Percentiles rank a stretch among this genome's conserved stretches.
These are phyloP conservation scores for Anisodus acutangulus DNA, from an alignment of 257 asterid species.

Conservation along the genomic window DNA sequence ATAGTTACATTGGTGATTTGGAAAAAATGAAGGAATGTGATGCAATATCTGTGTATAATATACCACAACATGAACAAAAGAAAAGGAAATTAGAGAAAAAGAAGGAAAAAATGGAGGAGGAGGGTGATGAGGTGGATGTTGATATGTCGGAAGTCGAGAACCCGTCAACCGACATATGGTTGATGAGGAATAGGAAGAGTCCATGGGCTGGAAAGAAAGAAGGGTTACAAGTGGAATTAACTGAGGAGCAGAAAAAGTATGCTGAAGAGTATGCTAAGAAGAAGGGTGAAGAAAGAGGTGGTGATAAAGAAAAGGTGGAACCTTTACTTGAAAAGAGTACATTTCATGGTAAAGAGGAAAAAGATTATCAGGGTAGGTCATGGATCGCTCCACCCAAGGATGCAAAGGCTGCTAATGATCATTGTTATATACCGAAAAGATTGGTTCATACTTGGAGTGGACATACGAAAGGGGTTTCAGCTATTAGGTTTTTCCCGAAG, in stretches of 20 bases:
- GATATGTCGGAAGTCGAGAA: slow-evolving; percentile 63
- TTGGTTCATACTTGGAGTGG: slow-evolving; percentile 98
- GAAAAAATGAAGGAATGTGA: slow-evolving; percentile 58
- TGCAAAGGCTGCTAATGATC: slow-evolving; percentile 90
- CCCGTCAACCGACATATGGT: slow-evolving; percentile 84
- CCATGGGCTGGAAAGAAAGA: slow-evolving; percentile 97
- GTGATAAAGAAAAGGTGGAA: slow-evolving; percentile 68
- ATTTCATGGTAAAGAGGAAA: slow-evolving; percentile 94
- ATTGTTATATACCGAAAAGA: slow-evolving; percentile 94
- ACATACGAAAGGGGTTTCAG: slow-evolving; percentile 95
- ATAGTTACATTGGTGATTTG: slow-evolving; percentile 73
- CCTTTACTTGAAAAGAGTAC: slow-evolving; percentile 70
- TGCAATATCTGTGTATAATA: slow-evolving; percentile 80
- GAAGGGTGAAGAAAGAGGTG: slow-evolving; percentile 83
- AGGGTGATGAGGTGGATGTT: slow-evolving; percentile 47
- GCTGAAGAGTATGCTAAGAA: slow-evolving; percentile 97
- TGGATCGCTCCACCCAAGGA: slow-evolving; percentile 98
- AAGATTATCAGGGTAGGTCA: slow-evolving; percentile 96
- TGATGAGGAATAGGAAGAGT: slow-evolving; percentile 88
- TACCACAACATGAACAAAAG: slow-evolving; percentile 83
- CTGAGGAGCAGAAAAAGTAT: slow-evolving; percentile 97
- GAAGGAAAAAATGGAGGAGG: slow-evolving; percentile 72
- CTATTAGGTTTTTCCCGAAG: slow-evolving; percentile 92
- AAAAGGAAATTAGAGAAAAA: slow-evolving; percentile 79
- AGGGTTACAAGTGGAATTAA: slow-evolving; percentile 70